These are phyloP conservation scores for Jimgerdemannia flammicorona DNA, from an alignment of 192 early-diverging fungal genomes.

Conservation along the genomic window DNA sequence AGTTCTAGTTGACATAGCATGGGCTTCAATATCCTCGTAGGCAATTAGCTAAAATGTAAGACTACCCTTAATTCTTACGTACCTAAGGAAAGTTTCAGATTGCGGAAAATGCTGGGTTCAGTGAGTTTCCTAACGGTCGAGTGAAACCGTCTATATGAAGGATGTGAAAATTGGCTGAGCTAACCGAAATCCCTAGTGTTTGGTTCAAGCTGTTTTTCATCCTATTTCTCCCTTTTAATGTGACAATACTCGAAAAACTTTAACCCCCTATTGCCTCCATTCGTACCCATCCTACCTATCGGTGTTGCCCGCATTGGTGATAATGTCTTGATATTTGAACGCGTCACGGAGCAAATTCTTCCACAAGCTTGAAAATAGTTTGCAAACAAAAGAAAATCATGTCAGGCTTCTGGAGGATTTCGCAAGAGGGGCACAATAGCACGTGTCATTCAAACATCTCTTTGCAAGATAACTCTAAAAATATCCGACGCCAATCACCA, in stretches of 20 bases:
- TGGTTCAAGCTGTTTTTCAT: too few species aligned
- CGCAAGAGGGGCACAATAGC: too few species aligned
- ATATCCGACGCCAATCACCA: too few species aligned
- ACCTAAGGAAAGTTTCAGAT: slow-evolving; percentile 9
- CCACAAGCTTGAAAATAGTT: slow-evolving; percentile 57
- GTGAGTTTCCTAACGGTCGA: slow-evolving; percentile 49
- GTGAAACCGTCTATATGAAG: slow-evolving; percentile 39
- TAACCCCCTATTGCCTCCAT: background rate
- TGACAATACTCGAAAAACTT: background rate
- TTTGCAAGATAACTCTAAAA: too few species aligned
- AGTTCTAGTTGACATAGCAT: too few species aligned
- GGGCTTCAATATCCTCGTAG: background rate
- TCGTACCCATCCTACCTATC: slow-evolving; percentile 42
- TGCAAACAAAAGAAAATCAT: background rate
- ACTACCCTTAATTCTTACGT: slow-evolving; percentile 1
- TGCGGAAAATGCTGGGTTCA: slow-evolving; percentile 29
- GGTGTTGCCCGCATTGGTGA: slow-evolving; percentile 60
- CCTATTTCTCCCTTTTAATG: too few species aligned
- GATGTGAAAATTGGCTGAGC: too few species aligned
- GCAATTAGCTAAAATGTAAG: background rate
- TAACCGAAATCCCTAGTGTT: too few species aligned
- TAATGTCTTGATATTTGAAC: slow-evolving; percentile 80
- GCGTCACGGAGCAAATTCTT: slow-evolving; percentile 69
- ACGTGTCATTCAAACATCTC: too few species aligned
- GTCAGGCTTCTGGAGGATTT: background rate